Conservation (phyloP, 2,329 filamentous ascomycete genomes). For the Zymoseptoria ardabiliae region DNA sequence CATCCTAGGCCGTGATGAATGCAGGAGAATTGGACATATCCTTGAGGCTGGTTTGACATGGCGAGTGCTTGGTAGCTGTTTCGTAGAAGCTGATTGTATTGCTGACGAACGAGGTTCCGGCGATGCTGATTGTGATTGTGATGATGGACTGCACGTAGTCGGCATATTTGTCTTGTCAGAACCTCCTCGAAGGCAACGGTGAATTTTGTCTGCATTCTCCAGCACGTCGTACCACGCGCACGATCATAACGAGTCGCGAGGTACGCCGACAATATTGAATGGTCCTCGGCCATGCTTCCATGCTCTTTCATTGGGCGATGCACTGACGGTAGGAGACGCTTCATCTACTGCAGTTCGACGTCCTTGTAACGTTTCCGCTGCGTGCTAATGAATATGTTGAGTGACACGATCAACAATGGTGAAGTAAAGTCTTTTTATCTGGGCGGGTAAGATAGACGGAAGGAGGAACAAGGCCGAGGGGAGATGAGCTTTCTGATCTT, state of each 20-base stretch:
- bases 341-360: neutral
- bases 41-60: conserved; percentile 5
- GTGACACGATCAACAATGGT: too few species aligned
- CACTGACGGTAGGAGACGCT: neutral
- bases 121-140: neutral
- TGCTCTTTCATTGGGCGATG: neutral
- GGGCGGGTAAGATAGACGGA: too few species aligned
- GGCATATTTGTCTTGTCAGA: neutral
- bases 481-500: too few species aligned
- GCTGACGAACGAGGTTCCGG: neutral
- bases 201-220: neutral
- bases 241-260: neutral
- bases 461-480: neutral
- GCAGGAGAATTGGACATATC: conserved; percentile 14
- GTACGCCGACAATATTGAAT: neutral
- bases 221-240: neutral
- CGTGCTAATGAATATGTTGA: too few species aligned
- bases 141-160: neutral
- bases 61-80: neutral
- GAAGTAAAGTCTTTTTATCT: too few species aligned
- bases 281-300: neutral
- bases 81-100: neutral
- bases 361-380: too few species aligned
- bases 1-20: conserved; percentile 9
- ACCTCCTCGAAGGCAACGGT: neutral